Base-by-base conservation (phyloP, 371 early-diverging fungal species). In the Funneliformis caledonium region DNA sequence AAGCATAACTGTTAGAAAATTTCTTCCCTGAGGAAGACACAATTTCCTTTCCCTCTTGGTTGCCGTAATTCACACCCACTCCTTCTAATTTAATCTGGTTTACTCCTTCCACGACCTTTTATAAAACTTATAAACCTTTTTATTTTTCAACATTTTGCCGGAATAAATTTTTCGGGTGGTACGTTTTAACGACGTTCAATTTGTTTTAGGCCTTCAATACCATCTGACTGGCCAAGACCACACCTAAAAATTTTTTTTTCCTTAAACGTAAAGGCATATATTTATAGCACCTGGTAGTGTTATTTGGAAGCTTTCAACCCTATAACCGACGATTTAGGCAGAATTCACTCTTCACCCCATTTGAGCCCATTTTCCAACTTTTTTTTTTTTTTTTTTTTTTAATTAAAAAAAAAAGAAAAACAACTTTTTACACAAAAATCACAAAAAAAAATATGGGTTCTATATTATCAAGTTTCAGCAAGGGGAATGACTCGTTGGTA, bases 401-500 rank as follows among this genome's bases (percentile, higher is more conserved):
- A 37, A 37, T 37, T 37, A 37, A 37, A 26, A 26, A 45, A 37
- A 11, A 42, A 70, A 42, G 12, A 47, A 43, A 43, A 50, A 50
- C 4, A 50, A 52, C 16, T 19, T 52, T 52, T 52, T 52, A 4
- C 4, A 16, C 56, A 4, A n/a, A 42, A 50, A 52, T 14, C 33
- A 37, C 37, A 2, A 26, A 22, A 19, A 50, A 60, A 42, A 26
- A 26, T 37, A 78, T 78, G 79, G 79, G 79, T 2, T 45, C 16
- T 16, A 42, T 78, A 69, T 43, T 78, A 31, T 78, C 79, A 78
- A 33, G 22, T 37, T 52, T 78, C 8, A 31, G 79, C 26, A 47
- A 52, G 42, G 37, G 67, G 59, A 42, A 76, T 19, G 79, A 69
- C 42, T 80, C 86, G 33, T 70, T 84, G 69, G 85, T 87, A 72